Evolutionary conservation across 148 eudicot species (phyloP), one percentile per base, ranked within the genome.

Genomic region (Amaranthus palmeri): DNA sequence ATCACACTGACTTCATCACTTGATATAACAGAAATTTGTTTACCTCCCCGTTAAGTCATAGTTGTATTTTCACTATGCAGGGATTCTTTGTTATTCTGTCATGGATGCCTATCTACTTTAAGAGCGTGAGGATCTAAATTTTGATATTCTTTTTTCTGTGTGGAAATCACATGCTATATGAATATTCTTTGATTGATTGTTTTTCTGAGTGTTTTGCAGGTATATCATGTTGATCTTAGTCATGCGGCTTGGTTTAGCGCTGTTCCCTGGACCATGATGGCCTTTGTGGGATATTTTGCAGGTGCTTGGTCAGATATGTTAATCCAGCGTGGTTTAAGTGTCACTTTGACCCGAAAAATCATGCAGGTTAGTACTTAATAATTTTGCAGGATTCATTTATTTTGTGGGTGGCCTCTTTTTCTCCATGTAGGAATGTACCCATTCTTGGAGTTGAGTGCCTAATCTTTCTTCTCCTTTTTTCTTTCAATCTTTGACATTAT

Each of bases 231-330:
- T 74, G 90, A 92, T 80, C 96, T 92, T 67, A 86, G 91, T 82
- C 90, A 85, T 78, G 97, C 97, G 72, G 97, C 97, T 65, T 92
- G 97, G 97, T 92, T 90, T 80, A 92, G 97, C 79, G 97, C 96
- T 78, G 90, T 90, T 82, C 97, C 97, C 0, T 92, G 97, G 97
- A 77, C 86, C 78, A 80, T 90, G 93, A 92, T 92, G 97, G 97
- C 97, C 72, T 17, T 92, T 18, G 79, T 83, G 15, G 97, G 97
- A 74, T 92, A 90, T 77, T 79, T 90, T 83, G 97, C 91, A 69
- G 97, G 97, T 63, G 85, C 89, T 70, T 83, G 81, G 82, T 90
- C 96, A 41, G 97, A 92, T 75, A 75, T 68, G 76, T 77, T 92
- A 81, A 86, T 92, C 65, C 88, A 88, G 81, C 77, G 83, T 48